These are phyloP conservation scores for Lachnum nothofagi DNA, from an alignment of 2,329 filamentous ascomycete genomes.

Conservation along the genomic window DNA sequence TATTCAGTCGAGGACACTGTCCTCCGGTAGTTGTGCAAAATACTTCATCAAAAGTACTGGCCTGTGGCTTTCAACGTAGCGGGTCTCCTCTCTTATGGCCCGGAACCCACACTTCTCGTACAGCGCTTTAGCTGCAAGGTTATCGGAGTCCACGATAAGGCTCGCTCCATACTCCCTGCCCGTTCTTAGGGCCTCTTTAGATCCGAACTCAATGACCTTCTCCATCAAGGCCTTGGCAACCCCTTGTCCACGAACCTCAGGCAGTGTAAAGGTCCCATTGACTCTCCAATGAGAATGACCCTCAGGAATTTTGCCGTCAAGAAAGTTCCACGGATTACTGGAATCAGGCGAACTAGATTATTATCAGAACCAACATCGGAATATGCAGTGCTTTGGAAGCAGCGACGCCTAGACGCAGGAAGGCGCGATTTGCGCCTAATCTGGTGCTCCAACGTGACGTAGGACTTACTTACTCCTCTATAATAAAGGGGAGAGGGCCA, in stretches of 20 bases:
- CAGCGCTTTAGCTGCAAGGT: constrained; percentile 32
- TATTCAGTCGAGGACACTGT: not conserved
- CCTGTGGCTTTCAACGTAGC: constrained; percentile 4
- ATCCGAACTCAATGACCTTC: constrained; percentile 28
- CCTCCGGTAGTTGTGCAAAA: not conserved
- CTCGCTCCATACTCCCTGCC: constrained; percentile 27
- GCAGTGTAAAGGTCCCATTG: constrained; percentile 37
- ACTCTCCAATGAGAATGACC: constrained; percentile 31
- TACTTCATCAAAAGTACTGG: constrained; percentile 22
- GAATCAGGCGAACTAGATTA: not conserved
- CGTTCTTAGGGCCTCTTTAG: constrained; percentile 21
- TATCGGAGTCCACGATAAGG: constrained; percentile 34
- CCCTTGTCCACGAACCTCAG: constrained; percentile 35
- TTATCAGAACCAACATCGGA: not conserved
- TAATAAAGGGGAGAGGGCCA: constrained; percentile 29
- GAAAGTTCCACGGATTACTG: constrained; percentile 19
- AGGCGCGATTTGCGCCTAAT: not conserved
- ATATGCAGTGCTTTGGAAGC: not conserved
- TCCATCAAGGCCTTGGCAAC: constrained; percentile 34
- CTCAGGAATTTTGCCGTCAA: not conserved
- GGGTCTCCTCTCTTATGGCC: constrained; percentile 19
- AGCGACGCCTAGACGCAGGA: not conserved
- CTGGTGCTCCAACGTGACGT: not conserved
- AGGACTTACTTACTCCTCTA: constrained; percentile 12
- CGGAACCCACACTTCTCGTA: constrained; percentile 37